Conservation (phyloP, 1,139 yeast species). For the Candida frijolesensis region DNA sequence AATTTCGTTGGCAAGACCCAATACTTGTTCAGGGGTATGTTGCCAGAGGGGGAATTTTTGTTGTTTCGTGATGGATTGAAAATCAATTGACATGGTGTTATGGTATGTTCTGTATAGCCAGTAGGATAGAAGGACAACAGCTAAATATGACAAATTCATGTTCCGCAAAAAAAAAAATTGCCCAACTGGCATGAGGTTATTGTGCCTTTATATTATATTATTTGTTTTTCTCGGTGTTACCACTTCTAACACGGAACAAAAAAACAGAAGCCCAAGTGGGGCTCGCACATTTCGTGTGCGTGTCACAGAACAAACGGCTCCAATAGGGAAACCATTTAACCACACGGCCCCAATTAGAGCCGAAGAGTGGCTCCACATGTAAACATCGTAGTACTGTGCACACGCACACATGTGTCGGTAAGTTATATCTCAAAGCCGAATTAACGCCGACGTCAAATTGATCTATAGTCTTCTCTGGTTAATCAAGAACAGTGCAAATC, state of each 20-base stretch:
- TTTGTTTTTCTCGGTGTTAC: neutral
- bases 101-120: constrained; percentile 2
- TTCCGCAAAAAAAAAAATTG: neutral
- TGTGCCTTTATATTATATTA: neutral
- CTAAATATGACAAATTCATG: constrained; percentile 5
- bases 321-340: neutral
- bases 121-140: constrained; percentile 6
- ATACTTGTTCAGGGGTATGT: constrained; percentile 55
- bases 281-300: neutral
- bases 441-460: no score
- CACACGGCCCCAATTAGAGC: neutral
- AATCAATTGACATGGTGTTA: constrained; percentile 21
- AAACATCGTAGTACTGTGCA: no score
- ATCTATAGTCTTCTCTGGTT: no score
- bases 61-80: constrained; percentile 15
- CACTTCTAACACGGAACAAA: neutral
- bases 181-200: neutral
- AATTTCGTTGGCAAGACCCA: constrained; percentile 43
- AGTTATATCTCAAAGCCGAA: no score
- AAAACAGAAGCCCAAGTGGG: neutral
- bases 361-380: no score
- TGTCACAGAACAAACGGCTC: neutral
- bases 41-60: constrained; percentile 55
- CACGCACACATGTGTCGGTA: no score
- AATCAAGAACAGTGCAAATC: no score